phyloP scores from a whole-genome alignment of 2,329 filamentous ascomycete species.

The Tolypocladium paradoxum region DNA sequence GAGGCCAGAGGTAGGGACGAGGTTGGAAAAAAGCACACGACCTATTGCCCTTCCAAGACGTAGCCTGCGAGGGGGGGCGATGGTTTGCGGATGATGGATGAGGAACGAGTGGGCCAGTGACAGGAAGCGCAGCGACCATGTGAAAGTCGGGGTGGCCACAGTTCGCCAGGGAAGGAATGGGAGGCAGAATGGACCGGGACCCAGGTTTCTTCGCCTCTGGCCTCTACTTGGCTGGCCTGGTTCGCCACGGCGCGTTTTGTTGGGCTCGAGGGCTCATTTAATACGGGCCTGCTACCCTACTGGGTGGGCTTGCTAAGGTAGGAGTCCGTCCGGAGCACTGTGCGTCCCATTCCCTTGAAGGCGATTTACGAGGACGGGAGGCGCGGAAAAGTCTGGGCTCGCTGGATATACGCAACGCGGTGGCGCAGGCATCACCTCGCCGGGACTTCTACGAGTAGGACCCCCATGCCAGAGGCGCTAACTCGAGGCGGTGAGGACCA shows the following conservation, averaged over 20 bases:
- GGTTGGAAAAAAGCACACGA: conserved; percentile 24
- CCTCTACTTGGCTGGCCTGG: background rate
- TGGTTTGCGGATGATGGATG: conserved; percentile 14
- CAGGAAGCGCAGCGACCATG: conserved; percentile 16
- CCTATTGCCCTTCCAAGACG: conserved; percentile 24
- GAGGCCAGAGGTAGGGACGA: background rate
- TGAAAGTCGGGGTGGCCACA: conserved; percentile 10
- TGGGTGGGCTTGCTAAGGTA: background rate
- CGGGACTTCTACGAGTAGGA: too few species aligned
- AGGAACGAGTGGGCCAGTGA: conserved; percentile 17
- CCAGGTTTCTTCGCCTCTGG: background rate
- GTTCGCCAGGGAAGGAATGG: background rate
- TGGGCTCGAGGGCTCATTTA: background rate
- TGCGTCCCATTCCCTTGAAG: too few species aligned
- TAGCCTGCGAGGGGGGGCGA: conserved; percentile 6
- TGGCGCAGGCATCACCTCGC: too few species aligned
- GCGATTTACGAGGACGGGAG: too few species aligned
- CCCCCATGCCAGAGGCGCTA: background rate
- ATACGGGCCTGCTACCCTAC: background rate
- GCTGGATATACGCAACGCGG: too few species aligned
- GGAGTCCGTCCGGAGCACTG: too few species aligned
- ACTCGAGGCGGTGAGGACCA: background rate
- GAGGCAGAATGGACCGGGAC: background rate
- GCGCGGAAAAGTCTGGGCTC: too few species aligned
- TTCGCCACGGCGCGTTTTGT: background rate